phyloP scores from a whole-genome alignment of 257 asterid genomes.

The Nicotiana noctiflora region DNA sequence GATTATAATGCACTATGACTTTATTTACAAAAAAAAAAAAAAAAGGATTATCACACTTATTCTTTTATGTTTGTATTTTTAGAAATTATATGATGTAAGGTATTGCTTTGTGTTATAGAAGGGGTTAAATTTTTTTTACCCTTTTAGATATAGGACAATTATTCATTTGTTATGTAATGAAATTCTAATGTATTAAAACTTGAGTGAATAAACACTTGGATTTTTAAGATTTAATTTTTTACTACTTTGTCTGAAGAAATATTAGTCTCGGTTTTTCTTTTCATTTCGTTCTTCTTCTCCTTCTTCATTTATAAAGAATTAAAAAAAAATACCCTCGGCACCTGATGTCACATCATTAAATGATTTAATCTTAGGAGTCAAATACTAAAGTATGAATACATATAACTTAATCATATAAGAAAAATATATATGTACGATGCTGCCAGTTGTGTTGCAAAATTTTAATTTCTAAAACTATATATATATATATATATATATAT shows the following conservation, averaged over 20 bases:
- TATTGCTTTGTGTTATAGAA: background rate
- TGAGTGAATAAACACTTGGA: background rate
- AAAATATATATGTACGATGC: too few relatives aligned
- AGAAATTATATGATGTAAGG: background rate
- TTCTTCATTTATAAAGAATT: background rate
- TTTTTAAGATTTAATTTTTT: background rate
- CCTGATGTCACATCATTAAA: too few relatives aligned
- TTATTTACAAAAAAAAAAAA: background rate
- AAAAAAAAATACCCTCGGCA: background rate
- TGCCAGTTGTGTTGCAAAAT: too few relatives aligned
- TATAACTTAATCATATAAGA: too few relatives aligned
- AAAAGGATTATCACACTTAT: background rate
- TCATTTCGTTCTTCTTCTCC: background rate
- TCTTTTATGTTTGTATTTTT: background rate
- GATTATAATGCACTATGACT: background rate
- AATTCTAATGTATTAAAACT: background rate
- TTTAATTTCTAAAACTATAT: too few relatives aligned
- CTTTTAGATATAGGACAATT: background rate
- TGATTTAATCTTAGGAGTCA: too few relatives aligned
- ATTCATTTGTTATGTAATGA: slow-evolving; percentile 7
- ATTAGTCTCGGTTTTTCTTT: background rate
- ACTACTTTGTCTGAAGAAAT: background rate
- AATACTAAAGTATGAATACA: too few relatives aligned
- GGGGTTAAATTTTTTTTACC: background rate
- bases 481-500: too few relatives aligned